Evolutionary conservation across 2,329 filamentous ascomycete species (phyloP), one percentile per base, ranked within the genome.

Genomic region (Penicillium frequentans): DNA sequence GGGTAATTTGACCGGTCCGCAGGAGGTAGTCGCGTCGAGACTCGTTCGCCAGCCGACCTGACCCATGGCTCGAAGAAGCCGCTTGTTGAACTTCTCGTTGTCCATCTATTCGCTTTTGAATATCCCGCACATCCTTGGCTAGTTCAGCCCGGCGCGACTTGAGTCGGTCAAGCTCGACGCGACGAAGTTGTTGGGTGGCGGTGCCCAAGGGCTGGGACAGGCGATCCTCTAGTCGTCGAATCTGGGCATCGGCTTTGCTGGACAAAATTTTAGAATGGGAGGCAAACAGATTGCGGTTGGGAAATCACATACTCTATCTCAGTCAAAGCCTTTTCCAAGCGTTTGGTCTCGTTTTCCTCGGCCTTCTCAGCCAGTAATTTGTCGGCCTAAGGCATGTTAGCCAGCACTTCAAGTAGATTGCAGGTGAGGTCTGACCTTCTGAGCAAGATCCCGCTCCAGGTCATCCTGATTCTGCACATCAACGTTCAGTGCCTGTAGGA

Each of bases 1-100:
- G 95, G 0, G 95, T 99, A 64, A 99, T 98, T 76, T 98, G 98
- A 59, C 95, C 95, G 0, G 93, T 99, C 27, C 95, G 87, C 49
- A 99, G 95, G 47, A 99, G 83, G 71, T 90, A 99, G 47, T 96
- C 93, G 50, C 93, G 86, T 59, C 91, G 87, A 24, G 85, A 91
- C 77, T 98, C 95, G 58, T 90, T 90, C 1, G 90, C 86, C 55
- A 93, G 76, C 53, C 85, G 86, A 57, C 76, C 78, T 5, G 75
- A 67, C 26, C 79, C 76, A 52, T 78, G 75, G 14, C 71, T 68
- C 31, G 78, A 74, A 1, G 78, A 75, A 3, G 75, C 73, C 11
- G 77, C 77, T 45, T 79, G 77, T 33, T 79, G 79, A n/a, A 82
- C 80, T 56, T 84, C 78, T 57, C 90, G 86, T 54, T 93, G 84